Base-by-base conservation (phyloP, 768 basidiomycete genomes). In the Trametes cinnabarina region DNA sequence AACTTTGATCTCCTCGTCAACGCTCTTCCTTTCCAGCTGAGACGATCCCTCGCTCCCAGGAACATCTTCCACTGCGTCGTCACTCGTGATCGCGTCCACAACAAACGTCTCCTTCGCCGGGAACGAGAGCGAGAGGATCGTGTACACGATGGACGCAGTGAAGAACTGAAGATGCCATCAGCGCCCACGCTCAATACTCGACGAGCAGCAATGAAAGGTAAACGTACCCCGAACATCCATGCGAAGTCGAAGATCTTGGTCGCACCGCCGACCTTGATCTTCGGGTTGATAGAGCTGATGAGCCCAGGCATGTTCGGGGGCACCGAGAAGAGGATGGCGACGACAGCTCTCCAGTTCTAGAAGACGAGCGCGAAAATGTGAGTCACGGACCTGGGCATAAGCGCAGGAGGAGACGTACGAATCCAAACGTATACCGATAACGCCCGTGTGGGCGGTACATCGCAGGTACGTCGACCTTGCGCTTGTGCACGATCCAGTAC, bases 291-390 rank as follows among this genome's bases (percentile, higher is more conserved):
- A 40, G 83, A 84, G 64, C 83, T 79, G 57, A 89, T 82, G 48
- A 95, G 78, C 2, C 93, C 92, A 0, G 92, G 92, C 17, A 95
- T 66, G 57, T 80, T 85, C 3, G 88, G 88, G 1, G 83, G 77
- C 0, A 92, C 83, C 4, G 89, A 84, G 51, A 83, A 70, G 20
- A 93, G 67, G 11, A 93, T 72, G 0, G 92, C 84, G 2, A 82
- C 78, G 3, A 82, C 78, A 1, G 92, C 91, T 23, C 91, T 79
- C 88, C 91, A 92, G 71, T 95, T 94, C 88, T 91, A 49, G n/a
- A n/a, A 11, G 3, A 8, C 10, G n/a, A 3, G 10, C 28, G 19
- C 6, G 10, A 22, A 6, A n/a, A n/a, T n/a, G 25, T 39, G 0
- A 23, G n/a, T 32, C 37, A 17, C 6, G 43, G 41, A 32, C 4